Conservation (phyloP, 129 eudicot species). For the Lactuca saligna region DNA sequence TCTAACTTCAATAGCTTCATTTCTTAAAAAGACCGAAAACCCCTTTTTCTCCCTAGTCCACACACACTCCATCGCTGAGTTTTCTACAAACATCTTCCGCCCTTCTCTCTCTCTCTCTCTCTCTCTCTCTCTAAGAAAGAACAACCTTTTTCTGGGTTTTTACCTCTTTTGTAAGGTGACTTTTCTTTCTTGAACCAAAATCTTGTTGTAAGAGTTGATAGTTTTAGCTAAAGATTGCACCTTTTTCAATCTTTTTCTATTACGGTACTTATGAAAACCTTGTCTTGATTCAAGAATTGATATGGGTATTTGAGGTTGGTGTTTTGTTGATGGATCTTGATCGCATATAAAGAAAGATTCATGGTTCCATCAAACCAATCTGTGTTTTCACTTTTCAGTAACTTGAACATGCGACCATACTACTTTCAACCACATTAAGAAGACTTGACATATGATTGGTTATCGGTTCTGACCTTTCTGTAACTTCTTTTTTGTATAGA, state of each 20-base stretch:
- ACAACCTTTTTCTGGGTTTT: conserved; percentile 35
- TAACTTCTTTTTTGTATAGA: background rate
- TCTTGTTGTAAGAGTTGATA: conserved; percentile 24
- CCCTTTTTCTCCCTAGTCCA: conserved; percentile 28
- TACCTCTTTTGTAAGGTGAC: conserved; percentile 36
- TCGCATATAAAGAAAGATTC: conserved; percentile 24
- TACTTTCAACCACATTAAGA: background rate
- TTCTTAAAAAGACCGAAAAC: conserved; percentile 5
- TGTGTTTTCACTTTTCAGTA: background rate
- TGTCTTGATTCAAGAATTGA: conserved; percentile 28
- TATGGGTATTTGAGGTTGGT: conserved; percentile 19
- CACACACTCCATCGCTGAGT: conserved; percentile 20
- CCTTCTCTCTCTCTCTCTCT: background rate
- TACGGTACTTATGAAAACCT: conserved; percentile 9
- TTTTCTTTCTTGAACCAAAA: conserved; percentile 32
- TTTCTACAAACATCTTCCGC: conserved; percentile 9
- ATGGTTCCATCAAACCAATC: background rate
- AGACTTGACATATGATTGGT: background rate
- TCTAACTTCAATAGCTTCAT: conserved; percentile 6
- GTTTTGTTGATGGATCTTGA: conserved; percentile 22
- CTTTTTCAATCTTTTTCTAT: conserved; percentile 20
- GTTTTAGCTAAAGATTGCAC: conserved; percentile 24
- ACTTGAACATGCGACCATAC: background rate
- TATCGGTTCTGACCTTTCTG: background rate
- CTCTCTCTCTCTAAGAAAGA: conserved; percentile 26